phyloP scores from a whole-genome alignment of 306 rosid genomes.

The Medicago ruthenica region DNA sequence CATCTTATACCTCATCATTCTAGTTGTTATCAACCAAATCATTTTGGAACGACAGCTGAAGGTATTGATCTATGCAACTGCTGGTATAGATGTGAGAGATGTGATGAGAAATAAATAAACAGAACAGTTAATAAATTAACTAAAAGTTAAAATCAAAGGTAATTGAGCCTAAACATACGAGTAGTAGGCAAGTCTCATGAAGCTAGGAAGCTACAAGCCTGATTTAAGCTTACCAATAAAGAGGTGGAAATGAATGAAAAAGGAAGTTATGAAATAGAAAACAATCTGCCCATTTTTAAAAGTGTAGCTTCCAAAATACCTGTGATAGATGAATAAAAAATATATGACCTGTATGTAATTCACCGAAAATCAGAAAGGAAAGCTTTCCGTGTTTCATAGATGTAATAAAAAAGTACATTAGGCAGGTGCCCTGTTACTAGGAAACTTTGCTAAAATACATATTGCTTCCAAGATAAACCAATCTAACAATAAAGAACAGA shows the following conservation, averaged over 20 bases:
- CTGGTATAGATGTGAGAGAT: too few relatives aligned
- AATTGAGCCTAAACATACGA: not conserved
- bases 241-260: not conserved
- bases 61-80: too few relatives aligned
- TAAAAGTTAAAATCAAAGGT: not conserved
- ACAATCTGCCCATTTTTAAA: not conserved
- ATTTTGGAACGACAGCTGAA: too few relatives aligned
- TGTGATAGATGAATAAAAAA: too few relatives aligned
- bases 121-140: not conserved
- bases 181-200: not conserved
- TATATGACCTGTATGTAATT: too few relatives aligned
- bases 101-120: too few relatives aligned
- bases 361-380: too few relatives aligned
- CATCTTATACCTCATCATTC: too few relatives aligned
- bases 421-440: not conserved
- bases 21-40: too few relatives aligned
- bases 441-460: not conserved
- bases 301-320: not conserved
- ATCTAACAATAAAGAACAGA: not conserved
- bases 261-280: not conserved
- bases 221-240: not conserved
- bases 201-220: not conserved
- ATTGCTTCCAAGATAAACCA: conserved; percentile 2
- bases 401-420: too few relatives aligned
- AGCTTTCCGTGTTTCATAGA: too few relatives aligned